These are phyloP conservation scores for Endocladia muricata DNA, from an alignment of 31 red algal genomes.

Conservation along the genomic window DNA sequence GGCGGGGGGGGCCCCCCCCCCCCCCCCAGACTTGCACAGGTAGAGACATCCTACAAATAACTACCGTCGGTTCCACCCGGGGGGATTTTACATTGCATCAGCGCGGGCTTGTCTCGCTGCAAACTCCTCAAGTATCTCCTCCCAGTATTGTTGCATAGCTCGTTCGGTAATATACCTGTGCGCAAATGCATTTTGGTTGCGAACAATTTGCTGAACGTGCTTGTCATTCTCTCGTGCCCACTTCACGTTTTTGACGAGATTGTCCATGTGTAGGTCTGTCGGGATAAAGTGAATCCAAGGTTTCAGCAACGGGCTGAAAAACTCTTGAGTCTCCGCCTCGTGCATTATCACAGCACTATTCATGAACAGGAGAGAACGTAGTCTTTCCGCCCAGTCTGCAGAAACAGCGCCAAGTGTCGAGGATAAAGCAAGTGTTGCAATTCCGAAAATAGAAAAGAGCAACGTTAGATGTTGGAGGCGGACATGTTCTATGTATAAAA, in stretches of 20 bases:
- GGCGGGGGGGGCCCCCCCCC: too few species aligned
- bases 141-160: conserved; percentile 66
- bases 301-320: conserved; percentile 62
- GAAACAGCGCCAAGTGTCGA: too few species aligned
- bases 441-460: neutral
- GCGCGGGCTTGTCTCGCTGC: conserved; percentile 22
- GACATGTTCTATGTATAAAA: too few species aligned
- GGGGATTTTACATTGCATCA: too few species aligned
- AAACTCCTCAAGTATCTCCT: conserved; percentile 33
- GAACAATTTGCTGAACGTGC: conserved; percentile 24
- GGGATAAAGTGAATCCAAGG: conserved; percentile 73
- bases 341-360: conserved; percentile 61
- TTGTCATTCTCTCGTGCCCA: conserved; percentile 44
- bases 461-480: too few species aligned
- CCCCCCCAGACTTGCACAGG: too few species aligned
- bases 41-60: too few species aligned
- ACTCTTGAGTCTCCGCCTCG: conserved; percentile 55
- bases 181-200: conserved; percentile 57
- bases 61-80: too few species aligned
- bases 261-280: conserved; percentile 26
- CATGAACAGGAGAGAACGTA: conserved; percentile 53
- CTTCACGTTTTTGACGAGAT: conserved; percentile 45
- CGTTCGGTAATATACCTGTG: conserved; percentile 43
- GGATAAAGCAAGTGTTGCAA: neutral
- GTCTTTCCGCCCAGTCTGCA: conserved; percentile 72